Evolutionary conservation across 139 green algal genomes (phyloP), one percentile per base, ranked within the genome.

Genomic region (Closterium sp.): DNA sequence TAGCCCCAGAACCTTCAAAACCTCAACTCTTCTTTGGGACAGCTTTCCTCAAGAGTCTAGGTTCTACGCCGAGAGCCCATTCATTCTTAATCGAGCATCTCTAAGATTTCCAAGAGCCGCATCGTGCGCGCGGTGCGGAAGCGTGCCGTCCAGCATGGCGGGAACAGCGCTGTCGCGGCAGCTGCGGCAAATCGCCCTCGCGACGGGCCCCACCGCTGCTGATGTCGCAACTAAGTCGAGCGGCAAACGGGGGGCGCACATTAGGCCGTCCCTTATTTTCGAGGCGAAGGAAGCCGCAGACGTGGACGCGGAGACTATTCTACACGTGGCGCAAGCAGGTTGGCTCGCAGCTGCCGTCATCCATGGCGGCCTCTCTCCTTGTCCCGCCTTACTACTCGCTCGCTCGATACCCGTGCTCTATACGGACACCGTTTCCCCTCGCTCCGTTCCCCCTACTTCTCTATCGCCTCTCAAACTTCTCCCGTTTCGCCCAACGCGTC

Each of bases 241-340:
- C 55, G 55, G 55, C 55, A 76, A 76, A 76, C 55, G 55, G 0
- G 55, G 55, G 55, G 55, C 55, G 55, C 55, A 28, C 55, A 76
- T 76, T 76, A 96, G 96, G 86, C 88, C 96, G 5, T 96, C 94
- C 19, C 90, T 97, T 84, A 89, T 97, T 23, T 97, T 95, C 89
- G 89, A 91, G 2, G 66, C 91, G 9, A 93, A 94, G 34, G 94
- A 97, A 38, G 96, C 96, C 9, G 94, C 95, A 31, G 95, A 97
- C 88, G 84, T 97, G 64, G 96, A 96, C 76, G 33, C 96, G 25
- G 34, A 91, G 30, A 93, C 90, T 16, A 87, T 93, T 33, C 87
- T 87, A 34, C n/a, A 93, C 84, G 86, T 93, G 23, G 90, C 89
- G 38, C 89, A 85, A 43, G 38, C 89, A 32, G 89, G 89, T 91